Percentiles rank a stretch among this genome's conserved stretches.
Evolutionary conservation across 2,329 filamentous ascomycete genomes (phyloP).

Genomic region (Diplodia seriata): DNA sequence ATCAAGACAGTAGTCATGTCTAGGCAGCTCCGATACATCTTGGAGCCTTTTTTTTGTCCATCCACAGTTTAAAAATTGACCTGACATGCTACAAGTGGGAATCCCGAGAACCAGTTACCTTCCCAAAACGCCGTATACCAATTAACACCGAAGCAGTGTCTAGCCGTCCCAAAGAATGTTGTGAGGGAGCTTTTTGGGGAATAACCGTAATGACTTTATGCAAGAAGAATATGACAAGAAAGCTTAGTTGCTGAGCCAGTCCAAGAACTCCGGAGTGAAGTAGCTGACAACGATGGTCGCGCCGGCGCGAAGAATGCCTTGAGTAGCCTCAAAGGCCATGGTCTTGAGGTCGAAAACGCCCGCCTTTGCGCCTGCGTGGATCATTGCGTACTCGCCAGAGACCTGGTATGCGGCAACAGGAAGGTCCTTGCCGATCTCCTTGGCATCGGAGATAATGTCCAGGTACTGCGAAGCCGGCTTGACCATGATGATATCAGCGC

Average conservation of each 20-base stretch:
- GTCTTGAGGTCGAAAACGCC: conserved; percentile 94
- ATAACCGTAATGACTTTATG: neutral
- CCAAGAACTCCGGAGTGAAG: conserved; percentile 81
- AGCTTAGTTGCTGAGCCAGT: conserved; percentile 60
- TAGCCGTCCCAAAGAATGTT: neutral
- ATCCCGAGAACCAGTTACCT: conserved; percentile 1
- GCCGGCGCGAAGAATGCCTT: conserved; percentile 90
- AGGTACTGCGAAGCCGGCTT: conserved; percentile 96
- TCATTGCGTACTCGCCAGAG: conserved; percentile 97
- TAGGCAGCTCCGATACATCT: conserved; percentile 1
- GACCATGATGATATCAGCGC: conserved; percentile 98
- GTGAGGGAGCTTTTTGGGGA: neutral
- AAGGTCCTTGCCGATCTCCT: conserved; percentile 89
- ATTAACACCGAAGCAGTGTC: neutral
- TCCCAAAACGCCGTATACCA: conserved; percentile 7
- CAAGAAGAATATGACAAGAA: neutral
- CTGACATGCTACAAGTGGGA: conserved; percentile 21
- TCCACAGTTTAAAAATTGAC: conserved; percentile 7
- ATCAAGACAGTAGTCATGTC: neutral
- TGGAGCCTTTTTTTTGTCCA: neutral
- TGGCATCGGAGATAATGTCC: conserved; percentile 97
- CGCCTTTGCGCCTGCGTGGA: conserved; percentile 92
- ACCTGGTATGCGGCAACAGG: conserved; percentile 97
- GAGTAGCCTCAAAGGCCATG: conserved; percentile 94
- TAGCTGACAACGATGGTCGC: conserved; percentile 94